phyloP scores from a whole-genome alignment of 768 basidiomycete genomes.

The Boletus reticulatus region DNA sequence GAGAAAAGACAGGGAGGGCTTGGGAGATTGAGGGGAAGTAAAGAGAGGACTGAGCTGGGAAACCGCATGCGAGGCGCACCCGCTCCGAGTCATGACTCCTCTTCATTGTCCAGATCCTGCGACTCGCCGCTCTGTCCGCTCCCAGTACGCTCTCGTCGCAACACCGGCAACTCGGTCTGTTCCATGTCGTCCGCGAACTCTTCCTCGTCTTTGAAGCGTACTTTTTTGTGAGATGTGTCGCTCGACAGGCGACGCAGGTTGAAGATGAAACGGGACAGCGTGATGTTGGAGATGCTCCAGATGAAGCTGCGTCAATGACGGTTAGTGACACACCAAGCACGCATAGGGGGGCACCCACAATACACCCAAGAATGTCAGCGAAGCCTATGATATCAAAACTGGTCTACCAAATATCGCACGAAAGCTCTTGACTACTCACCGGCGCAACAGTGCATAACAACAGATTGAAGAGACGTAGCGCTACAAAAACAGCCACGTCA shows the following conservation, averaged over 20 bases:
- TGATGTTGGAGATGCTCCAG: slow-evolving; percentile 35
- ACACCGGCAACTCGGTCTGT: slow-evolving; percentile 1
- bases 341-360: slow-evolving; percentile 12
- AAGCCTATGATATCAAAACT: slow-evolving; percentile 6
- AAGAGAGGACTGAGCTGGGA: neutral
- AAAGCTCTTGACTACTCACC: slow-evolving; percentile 11
- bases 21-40: neutral
- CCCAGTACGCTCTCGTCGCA: neutral
- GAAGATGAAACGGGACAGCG: slow-evolving; percentile 33
- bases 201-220: neutral
- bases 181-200: neutral
- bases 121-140: neutral
- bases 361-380: slow-evolving; percentile 20
- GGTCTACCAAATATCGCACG: neutral
- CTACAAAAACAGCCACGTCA: slow-evolving; percentile 4
- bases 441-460: slow-evolving; percentile 20
- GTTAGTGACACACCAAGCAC: neutral
- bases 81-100: too few relatives aligned
- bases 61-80: too few relatives aligned
- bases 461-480: slow-evolving; percentile 21
- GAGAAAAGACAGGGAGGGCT: neutral
- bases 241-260: slow-evolving; percentile 27
- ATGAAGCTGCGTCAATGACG: slow-evolving; percentile 26
- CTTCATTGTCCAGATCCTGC: neutral
- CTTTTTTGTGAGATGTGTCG: neutral